These are phyloP conservation scores for Dunaliella sp. DNA, from an alignment of 139 green algal genomes.

Conservation along the genomic window DNA sequence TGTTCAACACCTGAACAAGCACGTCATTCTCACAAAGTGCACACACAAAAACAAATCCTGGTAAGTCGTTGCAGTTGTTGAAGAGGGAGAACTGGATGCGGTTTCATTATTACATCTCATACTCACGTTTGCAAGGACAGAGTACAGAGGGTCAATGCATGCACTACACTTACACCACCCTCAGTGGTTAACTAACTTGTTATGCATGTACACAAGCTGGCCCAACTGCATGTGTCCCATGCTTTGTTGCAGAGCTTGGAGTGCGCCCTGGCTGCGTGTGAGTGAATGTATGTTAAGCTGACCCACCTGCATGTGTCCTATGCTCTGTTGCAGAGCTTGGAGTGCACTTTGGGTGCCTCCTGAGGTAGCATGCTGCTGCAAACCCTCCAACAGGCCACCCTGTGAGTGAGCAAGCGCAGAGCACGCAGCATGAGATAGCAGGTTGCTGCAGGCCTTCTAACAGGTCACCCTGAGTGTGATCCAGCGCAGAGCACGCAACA, in stretches of 20 bases:
- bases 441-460: no score
- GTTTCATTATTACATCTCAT: no score
- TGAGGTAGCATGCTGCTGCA: not conserved
- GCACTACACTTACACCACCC: not conserved
- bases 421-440: no score
- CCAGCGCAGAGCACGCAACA: no score
- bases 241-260: not conserved
- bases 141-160: not conserved
- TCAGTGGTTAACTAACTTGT: not conserved
- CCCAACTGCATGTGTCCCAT: not conserved
- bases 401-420: no score
- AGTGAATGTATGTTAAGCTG: not conserved
- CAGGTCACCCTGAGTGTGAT: no score
- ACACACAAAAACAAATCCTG: no score
- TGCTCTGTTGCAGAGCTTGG: not conserved
- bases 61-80: no score
- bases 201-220: not conserved
- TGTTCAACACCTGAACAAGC: no score
- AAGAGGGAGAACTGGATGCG: no score
- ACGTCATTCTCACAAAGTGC: no score
- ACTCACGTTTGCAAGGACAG: no score
- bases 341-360: not conserved
- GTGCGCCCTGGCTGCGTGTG: not conserved
- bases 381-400: not conserved
- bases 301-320: not conserved